These are phyloP conservation scores for Adansonia grandidieri DNA, from an alignment of 441 rosid species.

Conservation along the genomic window DNA sequence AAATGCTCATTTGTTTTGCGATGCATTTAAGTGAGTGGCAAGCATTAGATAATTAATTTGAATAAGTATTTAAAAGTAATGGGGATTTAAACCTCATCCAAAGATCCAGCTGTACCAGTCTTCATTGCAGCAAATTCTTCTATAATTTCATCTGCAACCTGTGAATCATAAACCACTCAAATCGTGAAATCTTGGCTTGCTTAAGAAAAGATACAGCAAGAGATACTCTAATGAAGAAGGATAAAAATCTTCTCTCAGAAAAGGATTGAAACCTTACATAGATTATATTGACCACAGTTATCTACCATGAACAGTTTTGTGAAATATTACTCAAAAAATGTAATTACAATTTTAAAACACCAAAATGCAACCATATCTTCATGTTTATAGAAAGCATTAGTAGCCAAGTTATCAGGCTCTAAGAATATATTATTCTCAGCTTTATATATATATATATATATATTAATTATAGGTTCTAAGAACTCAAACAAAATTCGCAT, in stretches of 20 bases:
- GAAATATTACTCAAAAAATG: background rate
- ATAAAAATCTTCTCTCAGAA: background rate
- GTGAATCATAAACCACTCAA: constrained; percentile 30
- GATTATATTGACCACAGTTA: too few relatives aligned
- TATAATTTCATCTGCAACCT: constrained; percentile 62
- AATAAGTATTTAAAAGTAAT: too few relatives aligned
- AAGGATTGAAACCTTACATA: background rate
- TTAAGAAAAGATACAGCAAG: background rate
- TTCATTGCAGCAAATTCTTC: constrained; percentile 50
- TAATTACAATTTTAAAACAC: background rate
- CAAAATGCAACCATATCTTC: background rate
- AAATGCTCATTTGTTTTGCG: constrained; percentile 13
- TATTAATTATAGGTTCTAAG: background rate
- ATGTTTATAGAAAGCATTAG: background rate
- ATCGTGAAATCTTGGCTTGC: background rate
- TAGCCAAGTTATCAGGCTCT: background rate
- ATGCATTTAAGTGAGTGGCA: background rate
- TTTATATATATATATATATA: background rate
- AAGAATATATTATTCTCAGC: background rate
- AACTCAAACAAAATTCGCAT: background rate
- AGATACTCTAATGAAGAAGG: background rate
- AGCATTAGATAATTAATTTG: background rate
- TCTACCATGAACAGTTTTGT: too few relatives aligned
- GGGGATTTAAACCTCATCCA: too few relatives aligned
- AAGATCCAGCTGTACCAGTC: constrained; percentile 27